Percentiles rank a stretch among this genome's conserved stretches.
phyloP scores from a whole-genome alignment of 768 basidiomycete species.

The Suillus paluster region DNA sequence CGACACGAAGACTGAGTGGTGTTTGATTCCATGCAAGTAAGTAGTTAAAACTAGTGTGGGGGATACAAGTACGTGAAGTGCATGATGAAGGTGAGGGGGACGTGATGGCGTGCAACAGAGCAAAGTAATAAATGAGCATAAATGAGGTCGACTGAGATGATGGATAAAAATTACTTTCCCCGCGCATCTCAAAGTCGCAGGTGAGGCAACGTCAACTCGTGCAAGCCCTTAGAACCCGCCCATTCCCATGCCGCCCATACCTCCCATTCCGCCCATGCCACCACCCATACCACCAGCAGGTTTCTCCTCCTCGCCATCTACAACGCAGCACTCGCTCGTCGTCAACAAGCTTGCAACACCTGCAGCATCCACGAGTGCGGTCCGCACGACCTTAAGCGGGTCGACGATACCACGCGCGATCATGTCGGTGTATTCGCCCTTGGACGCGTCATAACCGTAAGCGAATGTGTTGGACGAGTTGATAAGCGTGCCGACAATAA shows the following conservation, averaged over 20 bases:
- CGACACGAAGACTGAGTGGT: slow-evolving; percentile 5
- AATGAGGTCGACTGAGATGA: background rate
- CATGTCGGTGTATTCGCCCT: slow-evolving; percentile 95
- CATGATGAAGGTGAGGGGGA: slow-evolving; percentile 11
- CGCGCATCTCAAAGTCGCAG: slow-evolving; percentile 1
- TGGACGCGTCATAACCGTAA: slow-evolving; percentile 90
- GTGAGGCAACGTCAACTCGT: background rate
- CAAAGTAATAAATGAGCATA: slow-evolving; percentile 17
- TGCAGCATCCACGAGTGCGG: slow-evolving; percentile 87
- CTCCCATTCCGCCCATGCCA: slow-evolving; percentile 59
- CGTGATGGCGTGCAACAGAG: slow-evolving; percentile 17
- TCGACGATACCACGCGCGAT: slow-evolving; percentile 93
- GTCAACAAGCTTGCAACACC: slow-evolving; percentile 95
- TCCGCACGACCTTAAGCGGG: slow-evolving; percentile 94
- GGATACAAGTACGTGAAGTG: slow-evolving; percentile 12
- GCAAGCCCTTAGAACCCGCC: slow-evolving; percentile 48
- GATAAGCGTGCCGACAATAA: slow-evolving; percentile 89
- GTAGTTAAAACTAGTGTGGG: background rate
- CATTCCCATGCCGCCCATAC: slow-evolving; percentile 68
- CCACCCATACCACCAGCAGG: slow-evolving; percentile 45
- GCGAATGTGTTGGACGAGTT: slow-evolving; percentile 69
- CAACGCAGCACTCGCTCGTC: slow-evolving; percentile 91
- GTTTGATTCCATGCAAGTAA: slow-evolving; percentile 5
- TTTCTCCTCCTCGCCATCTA: slow-evolving; percentile 87
- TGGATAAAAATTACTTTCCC: background rate